phyloP scores from a whole-genome alignment of 352 stramenopile genomes.

The Phytophthora quininea region DNA sequence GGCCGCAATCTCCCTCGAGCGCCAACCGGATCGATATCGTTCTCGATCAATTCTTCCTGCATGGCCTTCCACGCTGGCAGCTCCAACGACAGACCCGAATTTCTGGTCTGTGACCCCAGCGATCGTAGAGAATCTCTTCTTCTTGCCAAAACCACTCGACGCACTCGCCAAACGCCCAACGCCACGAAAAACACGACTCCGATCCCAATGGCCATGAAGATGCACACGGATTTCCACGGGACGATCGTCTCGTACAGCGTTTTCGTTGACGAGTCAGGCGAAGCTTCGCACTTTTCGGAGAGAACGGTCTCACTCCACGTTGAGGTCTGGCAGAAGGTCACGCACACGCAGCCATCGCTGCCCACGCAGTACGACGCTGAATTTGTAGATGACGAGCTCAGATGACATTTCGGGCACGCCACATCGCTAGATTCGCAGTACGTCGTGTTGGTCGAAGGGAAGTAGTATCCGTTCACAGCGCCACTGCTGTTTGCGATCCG shows the following conservation, averaged over 20 bases:
- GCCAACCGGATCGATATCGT: constrained; percentile 25
- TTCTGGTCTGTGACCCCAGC: constrained; percentile 7
- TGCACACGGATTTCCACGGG: constrained; percentile 27
- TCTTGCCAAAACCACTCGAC: constrained; percentile 10
- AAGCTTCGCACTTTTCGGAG: constrained; percentile 16
- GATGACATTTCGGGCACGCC: constrained; percentile 28
- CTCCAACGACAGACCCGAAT: constrained; percentile 24
- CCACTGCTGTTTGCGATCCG: constrained; percentile 20
- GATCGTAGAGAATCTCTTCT: constrained; percentile 10
- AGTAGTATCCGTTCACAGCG: constrained; percentile 38
- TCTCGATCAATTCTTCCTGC: constrained; percentile 37
- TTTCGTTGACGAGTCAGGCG: neutral
- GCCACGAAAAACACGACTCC: constrained; percentile 17
- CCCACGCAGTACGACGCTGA: constrained; percentile 38
- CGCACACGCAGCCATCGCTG: constrained; percentile 39
- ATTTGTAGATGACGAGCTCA: constrained; percentile 11
- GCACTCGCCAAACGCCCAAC: constrained; percentile 24
- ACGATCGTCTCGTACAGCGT: constrained; percentile 14
- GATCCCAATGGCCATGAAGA: constrained; percentile 20
- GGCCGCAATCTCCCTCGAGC: constrained; percentile 1
- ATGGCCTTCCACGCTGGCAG: constrained; percentile 38
- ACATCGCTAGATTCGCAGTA: constrained; percentile 49
- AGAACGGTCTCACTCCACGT: constrained; percentile 27
- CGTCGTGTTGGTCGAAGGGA: constrained; percentile 51
- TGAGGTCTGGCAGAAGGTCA: constrained; percentile 44